phyloP scores from a whole-genome alignment of 805 yeast species.

The Cyberlindnera japonica region DNA sequence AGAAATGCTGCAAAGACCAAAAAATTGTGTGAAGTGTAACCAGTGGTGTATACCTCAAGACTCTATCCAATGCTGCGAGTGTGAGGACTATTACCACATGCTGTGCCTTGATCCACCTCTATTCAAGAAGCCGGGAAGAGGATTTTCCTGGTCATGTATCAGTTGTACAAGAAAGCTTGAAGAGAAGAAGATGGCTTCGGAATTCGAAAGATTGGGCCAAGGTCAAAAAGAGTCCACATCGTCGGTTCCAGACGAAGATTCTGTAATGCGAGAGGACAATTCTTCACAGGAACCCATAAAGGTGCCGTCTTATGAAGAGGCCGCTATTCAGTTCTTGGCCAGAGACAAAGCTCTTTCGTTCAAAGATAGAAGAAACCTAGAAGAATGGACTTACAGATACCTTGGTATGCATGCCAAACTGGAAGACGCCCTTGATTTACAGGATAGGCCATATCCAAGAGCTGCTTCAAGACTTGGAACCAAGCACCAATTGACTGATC shows the following conservation, averaged over 20 bases:
- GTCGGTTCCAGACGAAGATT: neutral
- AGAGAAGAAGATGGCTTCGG: slow-evolving; percentile 19
- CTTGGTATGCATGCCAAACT: slow-evolving; percentile 70
- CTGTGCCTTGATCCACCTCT: slow-evolving; percentile 84
- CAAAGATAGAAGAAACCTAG: slow-evolving; percentile 48
- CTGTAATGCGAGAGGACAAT: neutral
- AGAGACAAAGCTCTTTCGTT: slow-evolving; percentile 40
- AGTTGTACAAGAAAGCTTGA: slow-evolving; percentile 55
- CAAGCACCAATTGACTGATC: slow-evolving; percentile 66
- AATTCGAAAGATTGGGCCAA: slow-evolving; percentile 5
- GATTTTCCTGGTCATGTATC: slow-evolving; percentile 90
- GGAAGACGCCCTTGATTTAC: slow-evolving; percentile 74
- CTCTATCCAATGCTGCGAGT: slow-evolving; percentile 76
- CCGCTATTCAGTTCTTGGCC: slow-evolving; percentile 50
- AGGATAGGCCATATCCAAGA: slow-evolving; percentile 76
- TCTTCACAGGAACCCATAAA: slow-evolving; percentile 7
- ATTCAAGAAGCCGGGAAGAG: slow-evolving; percentile 73
- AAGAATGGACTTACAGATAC: slow-evolving; percentile 80
- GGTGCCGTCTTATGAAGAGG: slow-evolving; percentile 52
- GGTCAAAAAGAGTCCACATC: neutral
- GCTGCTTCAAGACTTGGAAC: slow-evolving; percentile 76
- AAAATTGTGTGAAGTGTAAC: slow-evolving; percentile 70
- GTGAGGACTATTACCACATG: slow-evolving; percentile 70
- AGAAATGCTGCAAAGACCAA: slow-evolving; percentile 59
- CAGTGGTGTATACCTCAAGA: slow-evolving; percentile 80